Evolutionary conservation across 202 grass and related monocot genomes (phyloP), one percentile per base, ranked within the genome.

Genomic region (Panicum virgatum): DNA sequence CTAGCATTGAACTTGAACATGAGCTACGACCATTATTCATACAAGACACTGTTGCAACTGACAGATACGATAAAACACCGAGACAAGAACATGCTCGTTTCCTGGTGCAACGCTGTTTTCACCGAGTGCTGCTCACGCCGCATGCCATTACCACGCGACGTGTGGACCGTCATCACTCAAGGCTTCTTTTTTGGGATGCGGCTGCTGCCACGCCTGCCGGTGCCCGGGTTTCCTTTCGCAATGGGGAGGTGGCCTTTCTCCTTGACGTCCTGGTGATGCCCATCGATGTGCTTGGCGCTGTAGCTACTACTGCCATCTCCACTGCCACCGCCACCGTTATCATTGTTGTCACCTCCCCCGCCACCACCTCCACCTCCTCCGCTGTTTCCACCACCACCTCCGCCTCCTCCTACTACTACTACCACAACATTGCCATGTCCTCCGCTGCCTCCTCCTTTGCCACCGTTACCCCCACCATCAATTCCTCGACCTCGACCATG

Each of bases 291-390:
- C 7, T 11, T 30, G 0, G 1, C 6, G 32, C 3, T 52, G 5
- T 38, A 9, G 23, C 23, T 75, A 3, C 6, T 82, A 3, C 6
- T 82, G 23, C 7, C 50, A 27, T n/a, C 65, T 65, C n/a, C 16
- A 15, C 27, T 39, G 1, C 15, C 34, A 0, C 9, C 34, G 0
- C 7, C n/a, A 2, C 2, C 5, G 10, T 13, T 10, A 6, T 1
- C 13, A 2, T 29, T 8, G 1, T 7, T 4, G 6, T 20, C 14
- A 2, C 22, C 14, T 5, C 23, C 38, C 0, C 23, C 16, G 0
- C 2, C 25, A 0, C 18, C 22, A 26, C 0, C 3, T 0, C 25
- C 6, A 3, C 11, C 37, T 0, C 3, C 2, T 0, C 7, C 26
- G 0, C 14, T 23, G 5, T 3, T 6, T 1, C 0, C 18, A 0